phyloP scores from a whole-genome alignment of 257 asterid genomes.

The Solanum chiquidenum region DNA sequence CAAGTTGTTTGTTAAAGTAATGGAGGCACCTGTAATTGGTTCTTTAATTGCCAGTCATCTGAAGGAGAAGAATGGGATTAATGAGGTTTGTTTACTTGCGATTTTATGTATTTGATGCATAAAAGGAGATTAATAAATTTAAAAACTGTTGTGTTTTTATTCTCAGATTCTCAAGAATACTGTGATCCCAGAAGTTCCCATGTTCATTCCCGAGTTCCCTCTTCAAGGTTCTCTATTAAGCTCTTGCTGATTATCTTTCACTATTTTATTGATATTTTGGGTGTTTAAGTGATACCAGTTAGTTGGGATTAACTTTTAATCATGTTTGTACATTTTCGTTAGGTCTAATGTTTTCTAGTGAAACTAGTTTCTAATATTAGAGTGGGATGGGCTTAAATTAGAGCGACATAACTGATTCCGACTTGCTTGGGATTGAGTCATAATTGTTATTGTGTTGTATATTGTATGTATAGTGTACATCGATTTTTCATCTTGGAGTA shows the following conservation, averaged over 20 bases:
- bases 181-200: constrained; percentile 7
- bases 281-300: not conserved
- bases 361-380: not conserved
- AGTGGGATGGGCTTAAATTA: not conserved
- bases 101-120: not conserved
- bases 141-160: not conserved
- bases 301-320: not conserved
- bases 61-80: not conserved
- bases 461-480: not conserved
- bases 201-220: constrained; percentile 5
- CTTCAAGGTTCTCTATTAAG: constrained; percentile 1
- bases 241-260: not conserved
- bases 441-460: not conserved
- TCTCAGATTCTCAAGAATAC: not conserved
- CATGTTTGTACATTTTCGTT: not conserved
- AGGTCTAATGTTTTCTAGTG: not conserved
- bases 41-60: not conserved
- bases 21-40: constrained; percentile 1
- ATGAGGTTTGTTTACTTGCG: not conserved
- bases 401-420: not conserved
- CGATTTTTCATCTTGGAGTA: not conserved
- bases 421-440: not conserved
- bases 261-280: not conserved
- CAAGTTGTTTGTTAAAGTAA: not conserved
- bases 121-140: not conserved